Evolutionary conservation across 148 eudicot species (phyloP).

Genomic region (Arctostaphylos glauca): DNA sequence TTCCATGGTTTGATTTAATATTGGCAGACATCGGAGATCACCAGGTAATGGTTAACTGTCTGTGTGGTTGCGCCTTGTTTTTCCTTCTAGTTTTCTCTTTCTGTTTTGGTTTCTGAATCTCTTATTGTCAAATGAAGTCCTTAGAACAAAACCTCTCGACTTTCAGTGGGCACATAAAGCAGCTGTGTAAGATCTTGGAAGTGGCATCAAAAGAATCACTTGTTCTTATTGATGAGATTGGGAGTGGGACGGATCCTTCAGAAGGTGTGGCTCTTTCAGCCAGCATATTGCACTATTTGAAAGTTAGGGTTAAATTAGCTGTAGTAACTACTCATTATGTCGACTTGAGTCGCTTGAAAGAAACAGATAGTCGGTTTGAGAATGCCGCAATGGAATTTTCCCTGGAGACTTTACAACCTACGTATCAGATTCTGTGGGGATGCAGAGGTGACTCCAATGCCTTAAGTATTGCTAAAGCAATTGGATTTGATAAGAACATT

Average conservation of each 20-base stretch:
- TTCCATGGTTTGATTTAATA: slow-evolving; percentile 96
- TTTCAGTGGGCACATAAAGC: slow-evolving; percentile 86
- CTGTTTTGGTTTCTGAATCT: slow-evolving; percentile 19
- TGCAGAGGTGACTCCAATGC: slow-evolving; percentile 90
- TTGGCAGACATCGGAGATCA: slow-evolving; percentile 95
- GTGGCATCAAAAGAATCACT: slow-evolving; percentile 75
- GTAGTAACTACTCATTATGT: slow-evolving; percentile 95
- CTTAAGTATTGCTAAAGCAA: slow-evolving; percentile 73
- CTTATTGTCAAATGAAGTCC: slow-evolving; percentile 54
- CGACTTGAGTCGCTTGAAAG: slow-evolving; percentile 72
- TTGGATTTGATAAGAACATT: slow-evolving; percentile 73
- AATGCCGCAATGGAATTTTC: slow-evolving; percentile 98
- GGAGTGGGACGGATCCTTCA: slow-evolving; percentile 96
- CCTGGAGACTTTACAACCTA: slow-evolving; percentile 74
- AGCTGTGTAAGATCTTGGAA: slow-evolving; percentile 70
- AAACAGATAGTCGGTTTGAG: slow-evolving; percentile 62
- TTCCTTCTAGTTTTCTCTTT: slow-evolving; percentile 12
- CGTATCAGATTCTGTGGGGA: slow-evolving; percentile 90
- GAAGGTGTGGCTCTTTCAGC: slow-evolving; percentile 92
- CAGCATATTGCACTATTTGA: slow-evolving; percentile 86
- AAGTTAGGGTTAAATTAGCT: slow-evolving; percentile 69
- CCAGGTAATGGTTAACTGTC: slow-evolving; percentile 54
- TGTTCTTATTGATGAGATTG: slow-evolving; percentile 89
- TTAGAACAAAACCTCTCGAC: slow-evolving; percentile 94
- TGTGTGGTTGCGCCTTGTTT: background rate